phyloP scores from a whole-genome alignment of 805 yeast genomes.

The Vanderwaltozyma tropicalis region DNA sequence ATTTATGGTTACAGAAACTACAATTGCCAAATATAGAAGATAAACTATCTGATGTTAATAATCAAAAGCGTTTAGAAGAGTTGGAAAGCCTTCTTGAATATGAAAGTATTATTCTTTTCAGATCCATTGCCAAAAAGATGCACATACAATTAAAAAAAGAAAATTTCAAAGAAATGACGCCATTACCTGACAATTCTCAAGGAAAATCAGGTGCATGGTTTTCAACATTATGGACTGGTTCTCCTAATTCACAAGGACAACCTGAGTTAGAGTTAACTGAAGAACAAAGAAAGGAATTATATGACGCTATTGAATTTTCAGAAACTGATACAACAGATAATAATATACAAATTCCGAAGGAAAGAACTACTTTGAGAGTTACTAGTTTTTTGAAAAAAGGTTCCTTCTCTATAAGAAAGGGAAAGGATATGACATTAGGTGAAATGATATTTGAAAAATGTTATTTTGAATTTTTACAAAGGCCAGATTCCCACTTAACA shows the following conservation, averaged over 20 bases:
- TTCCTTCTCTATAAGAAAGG: constrained; percentile 49
- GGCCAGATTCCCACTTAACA: constrained; percentile 68
- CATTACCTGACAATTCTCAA: constrained; percentile 1
- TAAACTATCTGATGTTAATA: constrained; percentile 27
- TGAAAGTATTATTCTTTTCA: constrained; percentile 77
- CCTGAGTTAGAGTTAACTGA: constrained; percentile 53
- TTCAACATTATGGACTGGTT: constrained; percentile 56
- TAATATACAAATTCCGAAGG: constrained; percentile 59
- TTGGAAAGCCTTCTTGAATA: constrained; percentile 53
- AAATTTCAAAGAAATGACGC: constrained; percentile 7
- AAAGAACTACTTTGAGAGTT: constrained; percentile 56
- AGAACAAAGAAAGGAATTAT: constrained; percentile 80
- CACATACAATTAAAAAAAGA: constrained; percentile 43
- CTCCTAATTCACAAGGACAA: constrained; percentile 18
- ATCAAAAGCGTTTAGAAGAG: constrained; percentile 33
- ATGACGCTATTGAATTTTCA: constrained; percentile 87
- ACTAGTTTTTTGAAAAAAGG: constrained; percentile 66
- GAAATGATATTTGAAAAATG: constrained; percentile 79
- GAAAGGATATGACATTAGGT: constrained; percentile 42
- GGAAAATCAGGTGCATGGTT: constrained; percentile 37
- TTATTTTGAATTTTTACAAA: constrained; percentile 55
- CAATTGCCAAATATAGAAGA: constrained; percentile 26
- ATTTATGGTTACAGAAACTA: constrained; percentile 55
- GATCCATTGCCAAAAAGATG: constrained; percentile 67
- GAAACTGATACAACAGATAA: constrained; percentile 39